A percentile compares a stretch with the other conserved stretches of the same genome.
phyloP scores from a whole-genome alignment of 345 rosid species.

The Chamaenerion angustifolium region DNA sequence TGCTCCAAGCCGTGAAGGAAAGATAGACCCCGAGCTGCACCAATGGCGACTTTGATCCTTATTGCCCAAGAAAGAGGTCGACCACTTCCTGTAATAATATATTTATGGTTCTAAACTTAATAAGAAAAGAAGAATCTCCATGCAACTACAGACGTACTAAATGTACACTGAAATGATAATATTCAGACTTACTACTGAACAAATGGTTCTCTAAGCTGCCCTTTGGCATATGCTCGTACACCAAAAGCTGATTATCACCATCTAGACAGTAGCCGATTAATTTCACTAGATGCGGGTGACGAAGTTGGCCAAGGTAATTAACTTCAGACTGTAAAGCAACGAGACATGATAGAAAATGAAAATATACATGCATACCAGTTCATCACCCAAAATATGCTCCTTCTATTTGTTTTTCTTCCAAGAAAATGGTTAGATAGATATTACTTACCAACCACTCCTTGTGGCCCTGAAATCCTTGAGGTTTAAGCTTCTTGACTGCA shows the following conservation, averaged over 20 bases:
- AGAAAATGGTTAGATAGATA: not conserved
- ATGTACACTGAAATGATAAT: no score
- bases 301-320: conserved; percentile 52
- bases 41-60: conserved; percentile 55
- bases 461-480: conserved; percentile 65
- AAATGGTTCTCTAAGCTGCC: conserved; percentile 70
- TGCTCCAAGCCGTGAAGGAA: conserved; percentile 51
- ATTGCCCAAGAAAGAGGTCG: conserved; percentile 49
- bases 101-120: no score
- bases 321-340: conserved; percentile 42
- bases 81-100: conserved; percentile 23
- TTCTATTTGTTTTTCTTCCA: not conserved
- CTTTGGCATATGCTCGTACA: conserved; percentile 63
- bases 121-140: no score
- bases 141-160: no score
- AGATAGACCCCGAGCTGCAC: conserved; percentile 61
- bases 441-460: conserved; percentile 72
- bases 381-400: no score
- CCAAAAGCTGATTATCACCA: conserved; percentile 52
- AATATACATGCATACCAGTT: no score
- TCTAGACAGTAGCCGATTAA: conserved; percentile 60
- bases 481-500: conserved; percentile 64
- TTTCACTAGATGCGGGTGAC: conserved; percentile 64
- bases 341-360: no score
- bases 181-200: conserved; percentile 39